Percentiles rank a stretch among this genome's conserved stretches.
Evolutionary conservation across 768 basidiomycete species (phyloP).

Genomic region (Tulasnella sp.): DNA sequence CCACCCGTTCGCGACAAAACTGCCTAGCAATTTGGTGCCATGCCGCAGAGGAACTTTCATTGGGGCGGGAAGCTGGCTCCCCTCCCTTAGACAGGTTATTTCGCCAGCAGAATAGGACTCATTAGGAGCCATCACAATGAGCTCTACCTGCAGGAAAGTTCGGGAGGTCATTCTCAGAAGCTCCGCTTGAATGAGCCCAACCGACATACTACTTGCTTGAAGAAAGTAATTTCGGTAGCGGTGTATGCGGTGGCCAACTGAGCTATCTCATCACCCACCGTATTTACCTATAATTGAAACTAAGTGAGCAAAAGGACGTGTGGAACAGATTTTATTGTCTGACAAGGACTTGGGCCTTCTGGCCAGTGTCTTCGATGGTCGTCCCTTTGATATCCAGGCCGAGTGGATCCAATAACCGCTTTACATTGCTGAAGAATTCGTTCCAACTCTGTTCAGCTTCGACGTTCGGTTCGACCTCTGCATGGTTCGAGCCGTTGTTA

Average conservation of each 20-base stretch:
- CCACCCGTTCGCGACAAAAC: constrained; percentile 84
- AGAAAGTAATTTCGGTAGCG: constrained; percentile 73
- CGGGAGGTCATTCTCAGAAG: constrained; percentile 9
- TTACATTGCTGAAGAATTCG: constrained; percentile 56
- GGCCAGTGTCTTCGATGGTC: constrained; percentile 62
- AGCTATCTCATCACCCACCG: constrained; percentile 73
- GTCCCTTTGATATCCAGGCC: constrained; percentile 67
- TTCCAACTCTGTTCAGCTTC: constrained; percentile 53
- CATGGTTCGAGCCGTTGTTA: background rate
- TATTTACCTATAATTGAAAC: constrained; percentile 57
- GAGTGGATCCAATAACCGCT: constrained; percentile 59
- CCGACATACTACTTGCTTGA: constrained; percentile 69
- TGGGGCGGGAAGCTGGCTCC: constrained; percentile 49
- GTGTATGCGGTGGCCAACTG: constrained; percentile 83
- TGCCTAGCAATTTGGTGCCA: constrained; percentile 65
- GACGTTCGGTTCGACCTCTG: constrained; percentile 55
- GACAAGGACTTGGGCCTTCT: constrained; percentile 66
- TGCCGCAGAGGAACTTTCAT: constrained; percentile 68
- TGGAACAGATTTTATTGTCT: constrained; percentile 34
- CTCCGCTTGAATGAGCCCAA: background rate
- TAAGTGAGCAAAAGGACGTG: background rate
- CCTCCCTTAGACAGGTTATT: constrained; percentile 69
- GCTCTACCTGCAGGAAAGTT: constrained; percentile 60
- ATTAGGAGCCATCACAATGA: constrained; percentile 76
- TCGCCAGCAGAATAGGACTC: constrained; percentile 75